These are phyloP conservation scores for Penicillium sumatraense DNA, from an alignment of 2,329 filamentous ascomycete genomes.

Conservation along the genomic window DNA sequence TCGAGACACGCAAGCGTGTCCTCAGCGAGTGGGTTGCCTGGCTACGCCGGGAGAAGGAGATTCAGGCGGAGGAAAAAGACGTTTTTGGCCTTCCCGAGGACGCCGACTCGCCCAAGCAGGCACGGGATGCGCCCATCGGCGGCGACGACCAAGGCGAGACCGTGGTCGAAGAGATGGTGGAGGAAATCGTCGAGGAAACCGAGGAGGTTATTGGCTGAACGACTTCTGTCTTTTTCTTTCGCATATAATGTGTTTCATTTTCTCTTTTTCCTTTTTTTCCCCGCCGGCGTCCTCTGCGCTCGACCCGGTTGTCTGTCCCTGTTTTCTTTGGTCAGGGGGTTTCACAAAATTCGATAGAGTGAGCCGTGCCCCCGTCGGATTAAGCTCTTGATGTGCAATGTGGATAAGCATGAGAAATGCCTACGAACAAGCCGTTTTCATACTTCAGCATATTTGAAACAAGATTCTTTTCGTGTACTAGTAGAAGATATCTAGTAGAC, in stretches of 20 bases:
- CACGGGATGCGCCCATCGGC: conserved; percentile 54
- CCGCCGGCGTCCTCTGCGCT: conserved; percentile 28
- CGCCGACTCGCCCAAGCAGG: conserved; percentile 62
- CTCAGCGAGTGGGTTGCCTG: conserved; percentile 90
- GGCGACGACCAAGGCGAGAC: conserved; percentile 70
- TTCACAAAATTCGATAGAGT: conserved; percentile 32
- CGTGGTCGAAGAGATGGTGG: conserved; percentile 86
- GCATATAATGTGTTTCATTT: conserved; percentile 38
- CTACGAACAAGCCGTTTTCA: conserved; percentile 26
- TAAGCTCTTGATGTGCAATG: conserved; percentile 33
- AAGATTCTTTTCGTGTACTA: too few relatives aligned
- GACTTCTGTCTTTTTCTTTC: conserved; percentile 26
- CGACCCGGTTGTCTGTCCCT: conserved; percentile 32
- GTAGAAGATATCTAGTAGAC: too few relatives aligned
- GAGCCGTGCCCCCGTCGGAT: conserved; percentile 25
- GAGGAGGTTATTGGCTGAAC: conserved; percentile 71
- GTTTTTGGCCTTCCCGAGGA: conserved; percentile 69
- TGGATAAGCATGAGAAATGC: conserved; percentile 36
- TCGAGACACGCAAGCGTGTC: conserved; percentile 80
- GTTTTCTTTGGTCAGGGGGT: conserved; percentile 34
- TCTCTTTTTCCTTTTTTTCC: conserved; percentile 29
- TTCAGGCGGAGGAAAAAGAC: conserved; percentile 73
- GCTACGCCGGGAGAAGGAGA: conserved; percentile 73
- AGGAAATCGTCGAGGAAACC: conserved; percentile 79
- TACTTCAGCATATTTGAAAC: background rate